These are phyloP conservation scores for Grosmannia penicillata DNA, from an alignment of 2,329 filamentous ascomycete genomes.

Conservation along the genomic window DNA sequence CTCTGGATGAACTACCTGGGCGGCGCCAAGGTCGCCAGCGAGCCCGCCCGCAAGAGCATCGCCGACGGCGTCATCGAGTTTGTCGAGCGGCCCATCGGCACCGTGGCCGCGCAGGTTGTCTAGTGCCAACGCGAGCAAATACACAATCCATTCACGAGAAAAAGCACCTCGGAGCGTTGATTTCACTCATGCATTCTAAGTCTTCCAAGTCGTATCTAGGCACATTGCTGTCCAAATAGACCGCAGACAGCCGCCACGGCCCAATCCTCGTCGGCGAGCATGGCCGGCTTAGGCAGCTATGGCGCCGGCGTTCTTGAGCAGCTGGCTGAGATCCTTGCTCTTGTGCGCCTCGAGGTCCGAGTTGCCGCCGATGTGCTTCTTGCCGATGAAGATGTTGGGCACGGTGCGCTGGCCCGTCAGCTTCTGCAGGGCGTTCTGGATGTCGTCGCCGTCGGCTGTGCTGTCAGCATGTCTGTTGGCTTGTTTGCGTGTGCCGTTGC, in stretches of 20 bases:
- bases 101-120: conserved; percentile 65
- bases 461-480: too few species aligned
- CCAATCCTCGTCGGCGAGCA: background rate
- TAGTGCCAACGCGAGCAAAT: background rate
- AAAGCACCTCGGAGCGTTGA: too few species aligned
- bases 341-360: conserved; percentile 57
- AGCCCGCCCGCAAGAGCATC: conserved; percentile 64
- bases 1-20: conserved; percentile 86
- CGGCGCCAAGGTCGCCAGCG: conserved; percentile 75
- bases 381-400: conserved; percentile 84
- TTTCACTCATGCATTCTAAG: too few species aligned
- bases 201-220: background rate
- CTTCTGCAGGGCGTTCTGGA: conserved; percentile 71
- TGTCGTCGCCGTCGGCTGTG: conserved; percentile 62
- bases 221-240: background rate
- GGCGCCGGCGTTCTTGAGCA: conserved; percentile 28
- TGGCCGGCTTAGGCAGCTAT: background rate
- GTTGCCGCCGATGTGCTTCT: conserved; percentile 93
- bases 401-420: conserved; percentile 78
- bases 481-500: too few species aligned
- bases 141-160: too few species aligned
- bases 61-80: conserved; percentile 80
- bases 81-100: conserved; percentile 76
- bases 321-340: conserved; percentile 44
- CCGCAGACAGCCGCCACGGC: background rate